Evolutionary conservation across 768 basidiomycete species (phyloP).

Genomic region (Tulasnella calospora): DNA sequence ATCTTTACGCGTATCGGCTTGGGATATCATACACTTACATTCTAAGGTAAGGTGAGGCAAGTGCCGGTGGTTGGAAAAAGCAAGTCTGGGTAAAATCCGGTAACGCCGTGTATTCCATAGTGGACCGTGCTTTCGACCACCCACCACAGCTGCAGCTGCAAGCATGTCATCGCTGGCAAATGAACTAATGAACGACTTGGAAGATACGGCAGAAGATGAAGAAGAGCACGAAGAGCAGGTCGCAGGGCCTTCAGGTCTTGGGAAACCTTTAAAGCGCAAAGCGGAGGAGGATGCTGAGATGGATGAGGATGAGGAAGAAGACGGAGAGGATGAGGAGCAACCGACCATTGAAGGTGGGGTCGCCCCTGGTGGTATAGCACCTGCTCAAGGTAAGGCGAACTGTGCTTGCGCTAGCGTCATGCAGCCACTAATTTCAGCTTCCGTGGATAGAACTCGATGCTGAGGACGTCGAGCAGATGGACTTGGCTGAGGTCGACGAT

Average conservation of each 20-base stretch:
- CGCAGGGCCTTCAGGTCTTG: neutral
- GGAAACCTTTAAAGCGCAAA: conserved; percentile 54
- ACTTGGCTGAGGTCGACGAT: conserved; percentile 77
- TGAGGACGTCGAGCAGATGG: conserved; percentile 93
- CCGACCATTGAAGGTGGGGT: conserved; percentile 40
- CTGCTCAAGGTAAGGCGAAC: conserved; percentile 42
- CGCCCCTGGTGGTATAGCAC: conserved; percentile 55
- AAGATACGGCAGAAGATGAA: conserved; percentile 66
- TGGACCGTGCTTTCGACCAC: conserved; percentile 9
- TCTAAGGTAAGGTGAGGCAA: neutral
- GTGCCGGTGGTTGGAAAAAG: neutral
- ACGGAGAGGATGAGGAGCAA: conserved; percentile 42
- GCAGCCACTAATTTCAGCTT: conserved; percentile 31
- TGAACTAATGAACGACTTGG: conserved; percentile 88
- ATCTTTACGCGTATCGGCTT: conserved; percentile 42
- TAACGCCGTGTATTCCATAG: conserved; percentile 13
- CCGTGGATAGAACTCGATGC: conserved; percentile 63
- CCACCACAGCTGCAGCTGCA: conserved; percentile 13
- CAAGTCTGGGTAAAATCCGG: neutral
- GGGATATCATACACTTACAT: neutral
- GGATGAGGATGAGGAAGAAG: conserved; percentile 47
- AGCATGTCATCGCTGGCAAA: conserved; percentile 60
- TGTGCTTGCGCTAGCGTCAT: conserved; percentile 22
- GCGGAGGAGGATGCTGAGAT: conserved; percentile 55
- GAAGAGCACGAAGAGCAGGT: conserved; percentile 46